Evolutionary conservation across 176 grass and related monocot species (phyloP), one percentile per base, ranked within the genome.

Genomic region (Hyparrhenia diplandra): DNA sequence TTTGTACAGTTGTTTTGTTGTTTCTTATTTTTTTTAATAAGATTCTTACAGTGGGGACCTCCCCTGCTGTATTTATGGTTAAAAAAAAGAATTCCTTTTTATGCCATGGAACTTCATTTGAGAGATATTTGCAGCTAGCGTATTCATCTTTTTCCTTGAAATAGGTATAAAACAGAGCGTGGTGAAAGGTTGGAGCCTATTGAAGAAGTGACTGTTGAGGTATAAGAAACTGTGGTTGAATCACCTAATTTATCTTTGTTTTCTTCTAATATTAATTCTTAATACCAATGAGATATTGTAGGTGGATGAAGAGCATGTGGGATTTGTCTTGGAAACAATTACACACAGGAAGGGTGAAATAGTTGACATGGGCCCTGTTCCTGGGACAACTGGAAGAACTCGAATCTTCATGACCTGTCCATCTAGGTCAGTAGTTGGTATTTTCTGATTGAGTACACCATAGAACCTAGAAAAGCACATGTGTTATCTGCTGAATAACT

Each of bases 191-290:
- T 98, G 81, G 96, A 98, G 63, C 96, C 96, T 64, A 95, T 98
- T 71, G 96, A 98, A 90, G 96, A 98, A 98, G 96, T 98, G 34
- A 98, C 96, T 84, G 88, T 98, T 34, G 96, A 98, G 96, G 96
- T 98, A 81, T 39, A 79, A 49, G 82, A 71, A 82, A 79, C 35
- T 55, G 73, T 74, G 46, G 67, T 72, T 70, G 27, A 76, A 45
- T 55, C 5, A 73, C 25, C 77, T 35, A 27, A 25, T 59, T 75
- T 76, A 60, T 87, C 83, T 67, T 57, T 60, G 46, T 41, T 75
- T 36, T 79, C 51, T 42, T 89, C 43, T 64, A n/a, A 82, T 84
- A 30, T 32, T 46, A 36, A 69, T 54, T 72, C 62, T 81, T 6
- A 71, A 69, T 81, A 79, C 81, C 52, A 75, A 37, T 88, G 46